Base-by-base conservation (phyloP, 352 stramenopile genomes). In the Phytophthora kernoviae region DNA sequence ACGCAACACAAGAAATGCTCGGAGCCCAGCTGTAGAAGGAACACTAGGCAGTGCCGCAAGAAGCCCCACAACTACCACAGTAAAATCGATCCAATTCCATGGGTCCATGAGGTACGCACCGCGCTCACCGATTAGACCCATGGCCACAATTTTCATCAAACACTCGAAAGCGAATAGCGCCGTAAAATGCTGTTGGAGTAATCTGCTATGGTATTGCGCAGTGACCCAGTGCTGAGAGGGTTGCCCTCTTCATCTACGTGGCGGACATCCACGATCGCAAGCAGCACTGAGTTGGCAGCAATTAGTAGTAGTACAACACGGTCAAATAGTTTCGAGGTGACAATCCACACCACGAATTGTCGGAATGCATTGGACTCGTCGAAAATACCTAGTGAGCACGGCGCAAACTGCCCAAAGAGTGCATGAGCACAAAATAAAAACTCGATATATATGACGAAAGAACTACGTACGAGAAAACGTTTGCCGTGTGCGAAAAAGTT, bases 21-120 rank as follows among this genome's bases (percentile, higher is more conserved):
- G 62, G 11, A 87, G 49, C 4, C 60, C 70, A 5, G 68, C 78
- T 34, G 75, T 71, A 39, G 66, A 76, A 0, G 69, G 67, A 43
- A 82, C 73, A n/a, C 73, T 77, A 4, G 78, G 75, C 4, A 84
- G 54, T 10, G 66, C 58, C 8, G 73, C 69, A 10, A 86, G 30
- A 18, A 89, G 70, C 2, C 83, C 87, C 21, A 88, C 74, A 37
- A 80, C 72, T 1, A 97, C 90, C 33, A 97, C 84, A 18, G 94
- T 68, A 58, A 96, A 96, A 62, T 97, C 90, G 33, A 97, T 80
- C 58, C 87, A 85, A 61, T 97, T 97, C 88, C 90, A 97, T 22
- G 78, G 68, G 52, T 97, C 79, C 60, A 81, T 82, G 6, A 96
- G 65, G 60, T 96, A 97, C 14, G 68, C 67, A 7, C 82, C 81